phyloP scores from a whole-genome alignment of 306 rosid genomes.

The Psophocarpus tetragonolobus region DNA sequence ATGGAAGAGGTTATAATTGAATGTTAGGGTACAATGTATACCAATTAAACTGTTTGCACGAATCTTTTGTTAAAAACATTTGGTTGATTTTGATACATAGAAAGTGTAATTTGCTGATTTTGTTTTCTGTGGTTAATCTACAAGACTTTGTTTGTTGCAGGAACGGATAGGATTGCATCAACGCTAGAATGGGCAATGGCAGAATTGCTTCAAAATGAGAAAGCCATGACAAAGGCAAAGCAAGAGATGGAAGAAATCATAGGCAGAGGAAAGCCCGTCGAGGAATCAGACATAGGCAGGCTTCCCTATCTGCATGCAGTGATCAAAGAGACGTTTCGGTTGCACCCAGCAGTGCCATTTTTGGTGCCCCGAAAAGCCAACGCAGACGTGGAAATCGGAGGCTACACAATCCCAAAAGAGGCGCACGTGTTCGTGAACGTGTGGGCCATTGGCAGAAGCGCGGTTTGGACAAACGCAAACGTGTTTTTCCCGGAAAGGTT shows the following conservation, averaged over 20 bases:
- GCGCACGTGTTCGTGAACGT: conserved; percentile 43
- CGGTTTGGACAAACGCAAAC: conserved; percentile 40
- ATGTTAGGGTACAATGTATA: too few relatives aligned
- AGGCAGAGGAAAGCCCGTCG: conserved; percentile 47
- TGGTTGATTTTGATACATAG: too few relatives aligned
- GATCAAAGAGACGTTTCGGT: conserved; percentile 46
- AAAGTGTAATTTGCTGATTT: background rate
- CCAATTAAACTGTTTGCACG: too few relatives aligned
- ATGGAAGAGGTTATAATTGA: too few relatives aligned
- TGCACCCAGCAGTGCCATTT: conserved; percentile 38
- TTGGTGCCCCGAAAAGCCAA: conserved; percentile 48
- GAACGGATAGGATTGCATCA: conserved; percentile 7
- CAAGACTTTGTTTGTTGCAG: conserved; percentile 46
- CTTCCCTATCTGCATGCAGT: conserved; percentile 51
- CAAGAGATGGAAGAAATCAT: conserved; percentile 38
- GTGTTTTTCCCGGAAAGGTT: conserved; percentile 52
- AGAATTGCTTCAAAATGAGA: conserved; percentile 35
- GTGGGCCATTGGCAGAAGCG: conserved; percentile 38
- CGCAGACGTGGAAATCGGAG: conserved; percentile 29
- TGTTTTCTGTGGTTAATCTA: too few relatives aligned
- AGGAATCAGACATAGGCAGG: conserved; percentile 47
- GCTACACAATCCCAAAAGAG: conserved; percentile 42
- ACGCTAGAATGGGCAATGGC: conserved; percentile 57
- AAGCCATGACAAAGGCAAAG: conserved; percentile 38
- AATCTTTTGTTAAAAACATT: too few relatives aligned